Evolutionary conservation across 2,329 filamentous ascomycete species (phyloP), one percentile per base, ranked within the genome.

Genomic region (Parastagonospora nodorum): DNA sequence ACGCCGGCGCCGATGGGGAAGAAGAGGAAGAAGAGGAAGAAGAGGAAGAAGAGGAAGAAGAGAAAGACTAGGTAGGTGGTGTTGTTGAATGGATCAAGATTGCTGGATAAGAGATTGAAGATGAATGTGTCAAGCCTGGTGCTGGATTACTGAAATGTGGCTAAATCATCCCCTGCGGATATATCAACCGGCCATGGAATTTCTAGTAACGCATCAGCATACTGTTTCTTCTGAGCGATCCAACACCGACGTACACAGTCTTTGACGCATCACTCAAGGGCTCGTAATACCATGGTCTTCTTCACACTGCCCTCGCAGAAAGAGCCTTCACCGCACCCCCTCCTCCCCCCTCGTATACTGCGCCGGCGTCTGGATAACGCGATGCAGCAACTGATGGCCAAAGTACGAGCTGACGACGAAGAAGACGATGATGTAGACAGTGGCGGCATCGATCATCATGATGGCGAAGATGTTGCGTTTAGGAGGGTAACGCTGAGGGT

Each of bases 361-460:
- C 32, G 58, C 53, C 1, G 51, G 58, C 33, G 45, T 56, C 41
- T 48, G 53, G 35, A 55, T 55, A 6, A 62, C 49, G 28, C 48
- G 48, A 36, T 57, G 59, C 1, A 62, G 33, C 1, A 62, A 24
- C 4, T 19, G 0, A 33, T 62, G 59, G 11, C 57, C 59, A 3
- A 51, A 11, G 1, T 41, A 45, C 0, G 59, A 56, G 38, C 46
- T 53, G 4, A 50, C 2, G 2, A 62, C 1, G 45, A 60, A 62
- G 45, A 53, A 62, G 9, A 48, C 2, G 15, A 61, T 44, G 19
- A 61, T 37, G 2, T 24, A 24, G 27, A 55, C 19, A 2, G 56
- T 57, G 2, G 16, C 14, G 2, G 14, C 50, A 10, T 61, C 58
- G 16, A 58, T 11, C 50, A 54, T 52, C 15, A 45, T 33, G 15